Evolutionary conservation across 345 rosid genomes (phyloP).

Genomic region (Ceriops tagal): DNA sequence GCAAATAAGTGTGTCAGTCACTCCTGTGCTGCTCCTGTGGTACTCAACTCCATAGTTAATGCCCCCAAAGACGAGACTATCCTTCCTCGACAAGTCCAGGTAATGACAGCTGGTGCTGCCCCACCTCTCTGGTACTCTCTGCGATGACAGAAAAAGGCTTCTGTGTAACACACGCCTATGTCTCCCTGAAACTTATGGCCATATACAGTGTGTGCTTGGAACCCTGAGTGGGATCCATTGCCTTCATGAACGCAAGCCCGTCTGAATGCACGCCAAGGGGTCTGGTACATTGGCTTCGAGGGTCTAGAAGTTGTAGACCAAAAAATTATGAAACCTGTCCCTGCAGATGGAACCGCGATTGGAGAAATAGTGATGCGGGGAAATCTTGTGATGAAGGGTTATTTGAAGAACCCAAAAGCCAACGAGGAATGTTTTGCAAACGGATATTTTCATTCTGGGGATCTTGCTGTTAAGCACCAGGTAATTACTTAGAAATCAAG

Average conservation of each 20-base stretch:
- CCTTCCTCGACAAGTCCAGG: conserved; percentile 72
- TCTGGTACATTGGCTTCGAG: conserved; percentile 63
- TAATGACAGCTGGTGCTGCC: conserved; percentile 90
- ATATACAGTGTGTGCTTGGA: conserved; percentile 79
- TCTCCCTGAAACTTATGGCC: conserved; percentile 94
- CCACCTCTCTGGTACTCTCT: conserved; percentile 70
- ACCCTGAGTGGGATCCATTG: conserved; percentile 83
- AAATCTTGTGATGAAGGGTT: conserved; percentile 82
- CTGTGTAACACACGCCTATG: conserved; percentile 76
- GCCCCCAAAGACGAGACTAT: conserved; percentile 63
- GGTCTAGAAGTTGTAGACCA: conserved; percentile 64
- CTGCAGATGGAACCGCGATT: conserved; percentile 71
- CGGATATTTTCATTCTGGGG: conserved; percentile 90
- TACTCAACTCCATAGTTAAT: conserved; percentile 71
- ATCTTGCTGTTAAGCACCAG: conserved; percentile 86
- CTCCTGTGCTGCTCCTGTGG: conserved; percentile 94
- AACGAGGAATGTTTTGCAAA: conserved; percentile 74
- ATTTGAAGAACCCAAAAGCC: conserved; percentile 74
- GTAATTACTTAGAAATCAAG: conserved; percentile 74
- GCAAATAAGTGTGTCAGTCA: conserved; percentile 64
- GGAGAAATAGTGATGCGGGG: conserved; percentile 91
- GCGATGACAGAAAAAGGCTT: conserved; percentile 76
- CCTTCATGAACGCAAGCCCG: conserved; percentile 68
- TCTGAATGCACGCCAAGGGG: conserved; percentile 90
- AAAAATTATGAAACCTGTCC: conserved; percentile 58